Evolutionary conservation across 352 stramenopile genomes (phyloP).

Genomic region (Globisporangium nodosum): DNA sequence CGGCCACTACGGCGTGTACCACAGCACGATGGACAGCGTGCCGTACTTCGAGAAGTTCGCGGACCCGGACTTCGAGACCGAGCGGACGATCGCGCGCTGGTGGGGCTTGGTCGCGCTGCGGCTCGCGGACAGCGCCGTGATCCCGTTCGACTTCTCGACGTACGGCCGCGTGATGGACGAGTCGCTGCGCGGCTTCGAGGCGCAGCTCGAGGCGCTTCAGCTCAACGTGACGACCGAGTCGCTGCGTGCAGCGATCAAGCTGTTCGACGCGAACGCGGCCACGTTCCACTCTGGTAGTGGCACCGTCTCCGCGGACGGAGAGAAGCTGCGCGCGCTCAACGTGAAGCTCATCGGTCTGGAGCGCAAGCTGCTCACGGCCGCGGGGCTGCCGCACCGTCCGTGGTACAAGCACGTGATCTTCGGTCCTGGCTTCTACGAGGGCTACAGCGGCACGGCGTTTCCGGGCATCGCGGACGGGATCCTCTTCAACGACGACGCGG

Average conservation of each 20-base stretch:
- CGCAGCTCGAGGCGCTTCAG: constrained; percentile 13
- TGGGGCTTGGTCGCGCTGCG: constrained; percentile 58
- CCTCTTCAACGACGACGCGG: constrained; percentile 31
- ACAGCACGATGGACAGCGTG: constrained; percentile 85
- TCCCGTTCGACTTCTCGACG: constrained; percentile 72
- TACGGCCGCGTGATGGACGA: constrained; percentile 56
- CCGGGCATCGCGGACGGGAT: constrained; percentile 43
- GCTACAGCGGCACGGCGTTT: constrained; percentile 41
- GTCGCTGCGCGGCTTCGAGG: constrained; percentile 26
- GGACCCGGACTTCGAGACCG: constrained; percentile 55
- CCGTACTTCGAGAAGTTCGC: constrained; percentile 50
- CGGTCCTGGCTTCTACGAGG: constrained; percentile 50
- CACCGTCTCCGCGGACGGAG: neutral
- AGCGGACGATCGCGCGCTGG: constrained; percentile 43
- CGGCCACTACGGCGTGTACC: constrained; percentile 65
- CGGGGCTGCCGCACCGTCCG: constrained; percentile 36
- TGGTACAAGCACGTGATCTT: constrained; percentile 68
- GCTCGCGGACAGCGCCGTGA: constrained; percentile 39
- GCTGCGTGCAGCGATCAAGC: constrained; percentile 35
- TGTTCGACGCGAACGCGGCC: constrained; percentile 27
- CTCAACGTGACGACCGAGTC: constrained; percentile 25
- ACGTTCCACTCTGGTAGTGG: constrained; percentile 18
- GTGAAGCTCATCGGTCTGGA: constrained; percentile 45
- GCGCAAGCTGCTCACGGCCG: constrained; percentile 30
- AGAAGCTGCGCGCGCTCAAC: constrained; percentile 24